These are phyloP conservation scores for Plectosphaerella plurivora DNA, from an alignment of 2,329 filamentous ascomycete species.

Conservation along the genomic window DNA sequence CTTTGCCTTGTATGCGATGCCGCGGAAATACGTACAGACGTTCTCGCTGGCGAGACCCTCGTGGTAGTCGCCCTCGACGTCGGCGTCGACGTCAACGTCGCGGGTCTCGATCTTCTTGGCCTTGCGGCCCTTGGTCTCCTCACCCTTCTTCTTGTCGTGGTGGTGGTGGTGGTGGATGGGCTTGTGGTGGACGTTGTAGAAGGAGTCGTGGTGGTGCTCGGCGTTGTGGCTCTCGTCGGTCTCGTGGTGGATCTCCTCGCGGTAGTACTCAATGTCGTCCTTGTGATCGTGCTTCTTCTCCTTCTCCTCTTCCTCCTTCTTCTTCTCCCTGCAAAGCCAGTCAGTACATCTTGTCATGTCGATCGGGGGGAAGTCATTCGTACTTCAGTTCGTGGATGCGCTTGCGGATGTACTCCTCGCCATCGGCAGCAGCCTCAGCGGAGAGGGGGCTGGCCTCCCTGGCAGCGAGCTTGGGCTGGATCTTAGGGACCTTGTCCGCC, in stretches of 20 bases:
- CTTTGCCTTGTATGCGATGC: slow-evolving; percentile 4
- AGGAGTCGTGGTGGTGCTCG: not conserved
- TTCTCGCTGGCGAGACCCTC: not conserved
- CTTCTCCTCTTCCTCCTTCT: not conserved
- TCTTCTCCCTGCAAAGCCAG: not conserved
- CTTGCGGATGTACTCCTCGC: not conserved
- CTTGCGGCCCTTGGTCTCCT: slow-evolving; percentile 12
- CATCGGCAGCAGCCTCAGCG: not conserved
- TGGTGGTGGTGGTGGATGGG: not conserved
- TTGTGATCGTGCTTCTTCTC: not conserved
- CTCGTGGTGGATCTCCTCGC: not conserved
- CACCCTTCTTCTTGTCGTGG: not conserved
- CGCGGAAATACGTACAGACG: slow-evolving; percentile 5
- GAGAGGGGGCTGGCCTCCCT: not conserved
- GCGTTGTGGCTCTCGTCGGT: not conserved
- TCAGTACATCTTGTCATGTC: not conserved
- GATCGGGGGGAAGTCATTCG: not conserved
- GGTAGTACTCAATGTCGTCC: not conserved
- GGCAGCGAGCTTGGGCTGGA: not conserved
- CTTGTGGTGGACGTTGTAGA: not conserved
- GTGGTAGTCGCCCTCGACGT: slow-evolving; percentile 2
- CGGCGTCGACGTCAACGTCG: not conserved
- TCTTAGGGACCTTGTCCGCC: too few species aligned
- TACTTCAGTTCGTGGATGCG: not conserved
- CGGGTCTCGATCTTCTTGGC: not conserved